Conservation (phyloP, 2,329 filamentous ascomycete species). For the Cordyceps javanica region DNA sequence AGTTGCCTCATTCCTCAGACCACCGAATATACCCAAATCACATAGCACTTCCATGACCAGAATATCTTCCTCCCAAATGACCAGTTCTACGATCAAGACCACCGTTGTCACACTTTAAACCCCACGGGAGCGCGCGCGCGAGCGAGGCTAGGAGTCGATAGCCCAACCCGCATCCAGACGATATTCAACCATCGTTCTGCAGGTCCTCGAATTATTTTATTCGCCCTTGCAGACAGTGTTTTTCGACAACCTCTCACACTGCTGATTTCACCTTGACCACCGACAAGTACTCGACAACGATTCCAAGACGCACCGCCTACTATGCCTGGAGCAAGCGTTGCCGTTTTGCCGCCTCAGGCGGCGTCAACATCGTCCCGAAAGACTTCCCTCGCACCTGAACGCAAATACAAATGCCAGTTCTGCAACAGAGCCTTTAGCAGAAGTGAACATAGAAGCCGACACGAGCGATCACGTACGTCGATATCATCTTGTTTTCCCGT, state of each 20-base stretch:
- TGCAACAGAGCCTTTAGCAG: constrained; percentile 96
- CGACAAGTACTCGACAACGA: background rate
- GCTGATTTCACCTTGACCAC: constrained; percentile 4
- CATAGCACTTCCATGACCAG: constrained; percentile 32
- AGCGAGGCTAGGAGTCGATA: constrained; percentile 37
- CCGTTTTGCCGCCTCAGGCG: constrained; percentile 56
- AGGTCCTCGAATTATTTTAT: constrained; percentile 17
- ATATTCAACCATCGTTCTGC: constrained; percentile 56
- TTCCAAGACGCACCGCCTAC: constrained; percentile 22
- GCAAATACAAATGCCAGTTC: constrained; percentile 99
- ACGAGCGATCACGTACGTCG: constrained; percentile 94
- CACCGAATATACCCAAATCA: constrained; percentile 11
- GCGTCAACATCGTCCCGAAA: constrained; percentile 70
- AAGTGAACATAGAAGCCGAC: constrained; percentile 92
- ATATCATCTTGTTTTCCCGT: constrained; percentile 7
- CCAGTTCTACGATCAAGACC: constrained; percentile 42
- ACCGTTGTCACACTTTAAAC: constrained; percentile 63
- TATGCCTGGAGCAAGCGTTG: constrained; percentile 67
- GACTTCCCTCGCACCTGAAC: constrained; percentile 72
- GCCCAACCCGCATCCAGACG: constrained; percentile 29
- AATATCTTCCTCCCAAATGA: constrained; percentile 45
- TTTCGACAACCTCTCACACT: constrained; percentile 13
- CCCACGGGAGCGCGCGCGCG: constrained; percentile 58
- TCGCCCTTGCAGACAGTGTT: constrained; percentile 14
- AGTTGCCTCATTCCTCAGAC: constrained; percentile 1